A percentile compares a stretch with the other conserved stretches of the same genome.
Evolutionary conservation across 1,284 basidiomycete species (phyloP).

Genomic region (Pseudozyma tsukubaensis): DNA sequence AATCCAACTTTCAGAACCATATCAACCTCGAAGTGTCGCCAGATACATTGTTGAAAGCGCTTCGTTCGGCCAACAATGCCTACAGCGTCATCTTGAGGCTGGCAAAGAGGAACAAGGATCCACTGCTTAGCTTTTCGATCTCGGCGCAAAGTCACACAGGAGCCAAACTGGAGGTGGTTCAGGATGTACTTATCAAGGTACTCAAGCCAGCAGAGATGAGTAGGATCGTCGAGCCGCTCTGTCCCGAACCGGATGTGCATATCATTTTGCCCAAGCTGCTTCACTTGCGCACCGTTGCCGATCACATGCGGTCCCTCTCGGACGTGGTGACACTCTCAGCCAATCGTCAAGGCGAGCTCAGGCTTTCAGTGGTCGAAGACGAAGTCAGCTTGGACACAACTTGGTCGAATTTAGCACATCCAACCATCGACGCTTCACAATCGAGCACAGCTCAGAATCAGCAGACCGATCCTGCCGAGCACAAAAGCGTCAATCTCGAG

Average conservation of each 20-base stretch:
- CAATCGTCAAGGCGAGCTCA: conserved; percentile 55
- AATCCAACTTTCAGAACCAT: conserved; percentile 68
- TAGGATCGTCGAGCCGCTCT: conserved; percentile 64
- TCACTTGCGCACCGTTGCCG: conserved; percentile 62
- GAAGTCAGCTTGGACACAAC: conserved; percentile 63
- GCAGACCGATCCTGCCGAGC: conserved; percentile 30
- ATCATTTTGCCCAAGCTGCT: conserved; percentile 63
- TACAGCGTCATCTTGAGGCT: conserved; percentile 62
- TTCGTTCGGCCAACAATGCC: conserved; percentile 59
- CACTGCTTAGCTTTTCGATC: conserved; percentile 65
- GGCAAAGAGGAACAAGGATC: conserved; percentile 64
- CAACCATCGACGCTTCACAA: conserved; percentile 45
- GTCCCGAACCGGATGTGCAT: conserved; percentile 65
- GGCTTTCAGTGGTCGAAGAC: conserved; percentile 47
- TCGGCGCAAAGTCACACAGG: conserved; percentile 56
- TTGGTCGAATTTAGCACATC: conserved; percentile 63
- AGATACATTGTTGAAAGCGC: conserved; percentile 65
- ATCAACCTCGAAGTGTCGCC: conserved; percentile 68
- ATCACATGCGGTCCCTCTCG: conserved; percentile 64
- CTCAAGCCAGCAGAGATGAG: conserved; percentile 65
- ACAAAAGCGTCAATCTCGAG: conserved; percentile 62
- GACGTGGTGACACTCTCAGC: conserved; percentile 58
- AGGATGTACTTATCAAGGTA: conserved; percentile 67
- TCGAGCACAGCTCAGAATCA: conserved; percentile 31
- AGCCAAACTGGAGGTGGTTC: conserved; percentile 60